Evolutionary conservation across 192 early-diverging fungal genomes (phyloP), one percentile per base, ranked within the genome.

Genomic region (Coemansia sp.): DNA sequence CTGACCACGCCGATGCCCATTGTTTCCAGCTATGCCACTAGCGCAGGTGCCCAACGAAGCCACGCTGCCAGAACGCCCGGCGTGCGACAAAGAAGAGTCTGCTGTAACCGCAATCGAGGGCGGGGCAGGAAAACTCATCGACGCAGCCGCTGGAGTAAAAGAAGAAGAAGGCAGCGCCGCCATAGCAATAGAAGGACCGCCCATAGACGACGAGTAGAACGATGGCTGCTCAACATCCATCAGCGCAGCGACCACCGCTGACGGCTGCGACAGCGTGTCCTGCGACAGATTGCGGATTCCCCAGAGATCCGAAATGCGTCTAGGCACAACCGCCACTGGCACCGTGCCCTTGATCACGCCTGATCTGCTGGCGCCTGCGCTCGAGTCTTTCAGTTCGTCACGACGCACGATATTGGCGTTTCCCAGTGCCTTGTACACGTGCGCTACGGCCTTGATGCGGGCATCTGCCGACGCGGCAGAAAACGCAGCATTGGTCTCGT

Each of bases 381-480:
- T 45, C 14, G 42, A 8, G 14, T 12, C 42, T 12, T 16, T 45
- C 14, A 45, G 42, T 48, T 68, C 65, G 7, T 75, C 77, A 1
- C 77, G 72, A 1, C 77, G 52, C 20, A 75, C 69, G 51, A 80
- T 80, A 17, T 80, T 74, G 22, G 72, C 34, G 0, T 48, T 56
- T 0, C 56, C 61, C 51, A 80, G 25, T 0, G 12, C 50, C 20
- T 58, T 22, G 51, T 75, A 69, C 22, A 75, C 33, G 2, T 64
- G 38, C 5, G 77, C 72, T 2, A 71, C 66, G 0, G 72, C 69
- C 28, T 55, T 29, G 28, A 75, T 64, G 5, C 77, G 61, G 12
- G 71, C 60, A 40, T 69, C 61, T 1, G 56, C 33, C 10, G 62
- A 57, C 54, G 56, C 48, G 2, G 50, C 25, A 7, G 60, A 32